phyloP scores from a whole-genome alignment of 257 asterid species.

The Solanum bukasovii region DNA sequence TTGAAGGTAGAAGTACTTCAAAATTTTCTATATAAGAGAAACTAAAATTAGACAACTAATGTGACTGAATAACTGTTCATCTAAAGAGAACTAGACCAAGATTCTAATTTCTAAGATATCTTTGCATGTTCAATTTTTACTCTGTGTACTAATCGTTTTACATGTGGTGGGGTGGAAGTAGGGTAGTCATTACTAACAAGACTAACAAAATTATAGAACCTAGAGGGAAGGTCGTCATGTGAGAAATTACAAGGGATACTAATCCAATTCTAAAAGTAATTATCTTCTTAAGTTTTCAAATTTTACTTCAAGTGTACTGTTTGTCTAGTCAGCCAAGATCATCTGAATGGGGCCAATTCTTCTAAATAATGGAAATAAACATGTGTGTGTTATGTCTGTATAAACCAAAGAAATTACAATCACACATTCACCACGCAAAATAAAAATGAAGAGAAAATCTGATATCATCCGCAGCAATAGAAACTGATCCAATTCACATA shows the following conservation, averaged over 20 bases:
- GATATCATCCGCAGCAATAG: background rate
- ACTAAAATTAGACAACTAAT: background rate
- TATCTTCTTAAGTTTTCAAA: background rate
- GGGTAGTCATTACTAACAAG: background rate
- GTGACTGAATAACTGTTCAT: background rate
- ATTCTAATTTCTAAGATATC: background rate
- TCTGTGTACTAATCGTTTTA: background rate
- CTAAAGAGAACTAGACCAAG: background rate
- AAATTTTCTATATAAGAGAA: background rate
- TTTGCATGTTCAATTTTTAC: background rate
- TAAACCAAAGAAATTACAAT: background rate
- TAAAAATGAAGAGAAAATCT: background rate
- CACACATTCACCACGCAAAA: background rate
- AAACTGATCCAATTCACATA: conserved; percentile 18
- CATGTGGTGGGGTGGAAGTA: background rate
- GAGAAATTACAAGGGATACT: background rate
- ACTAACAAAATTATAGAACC: background rate
- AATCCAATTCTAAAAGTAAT: background rate
- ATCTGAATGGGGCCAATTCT: background rate
- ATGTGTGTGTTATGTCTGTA: background rate
- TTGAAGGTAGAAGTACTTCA: background rate
- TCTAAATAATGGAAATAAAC: background rate
- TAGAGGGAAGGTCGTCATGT: background rate
- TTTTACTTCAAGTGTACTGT: background rate
- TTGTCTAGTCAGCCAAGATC: background rate